Evolutionary conservation across 2,329 filamentous ascomycete species (phyloP).

Genomic region (Aspergillus hiratsukae): DNA sequence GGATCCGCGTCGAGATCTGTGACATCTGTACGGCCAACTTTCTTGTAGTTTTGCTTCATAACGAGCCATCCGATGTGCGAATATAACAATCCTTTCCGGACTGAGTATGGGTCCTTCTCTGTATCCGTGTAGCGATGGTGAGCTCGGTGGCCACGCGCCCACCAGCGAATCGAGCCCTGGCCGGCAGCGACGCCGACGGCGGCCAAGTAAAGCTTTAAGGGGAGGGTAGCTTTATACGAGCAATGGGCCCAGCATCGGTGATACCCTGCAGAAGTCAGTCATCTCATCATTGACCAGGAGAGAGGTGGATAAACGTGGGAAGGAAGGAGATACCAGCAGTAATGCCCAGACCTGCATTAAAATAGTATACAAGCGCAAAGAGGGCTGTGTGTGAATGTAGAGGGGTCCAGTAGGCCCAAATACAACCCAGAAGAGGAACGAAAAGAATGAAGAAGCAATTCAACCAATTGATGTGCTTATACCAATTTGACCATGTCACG

Average conservation of each 20-base stretch:
- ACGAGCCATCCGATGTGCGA: conserved; percentile 83
- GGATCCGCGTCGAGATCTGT: conserved; percentile 77
- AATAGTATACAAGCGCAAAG: conserved; percentile 71
- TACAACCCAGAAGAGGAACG: conserved; percentile 65
- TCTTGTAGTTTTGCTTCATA: conserved; percentile 81
- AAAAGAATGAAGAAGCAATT: conserved; percentile 73
- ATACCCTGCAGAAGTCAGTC: conserved; percentile 49
- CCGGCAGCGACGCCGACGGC: conserved; percentile 73
- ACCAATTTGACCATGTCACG: conserved; percentile 74
- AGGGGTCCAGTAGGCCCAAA: conserved; percentile 71
- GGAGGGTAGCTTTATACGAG: conserved; percentile 68
- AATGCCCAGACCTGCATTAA: conserved; percentile 71
- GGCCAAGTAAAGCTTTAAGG: conserved; percentile 72
- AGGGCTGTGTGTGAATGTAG: conserved; percentile 63
- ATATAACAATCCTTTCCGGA: conserved; percentile 77
- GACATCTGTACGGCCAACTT: conserved; percentile 77
- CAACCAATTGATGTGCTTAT: conserved; percentile 86
- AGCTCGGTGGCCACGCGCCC: conserved; percentile 75
- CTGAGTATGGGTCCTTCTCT: conserved; percentile 81
- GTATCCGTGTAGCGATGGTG: conserved; percentile 88
- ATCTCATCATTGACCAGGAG: neutral
- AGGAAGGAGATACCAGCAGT: conserved; percentile 56
- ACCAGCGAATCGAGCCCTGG: conserved; percentile 78
- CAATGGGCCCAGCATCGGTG: conserved; percentile 79
- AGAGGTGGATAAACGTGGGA: neutral